These are phyloP conservation scores for Suillus cothurnatus DNA, from an alignment of 768 basidiomycete genomes.

Conservation along the genomic window DNA sequence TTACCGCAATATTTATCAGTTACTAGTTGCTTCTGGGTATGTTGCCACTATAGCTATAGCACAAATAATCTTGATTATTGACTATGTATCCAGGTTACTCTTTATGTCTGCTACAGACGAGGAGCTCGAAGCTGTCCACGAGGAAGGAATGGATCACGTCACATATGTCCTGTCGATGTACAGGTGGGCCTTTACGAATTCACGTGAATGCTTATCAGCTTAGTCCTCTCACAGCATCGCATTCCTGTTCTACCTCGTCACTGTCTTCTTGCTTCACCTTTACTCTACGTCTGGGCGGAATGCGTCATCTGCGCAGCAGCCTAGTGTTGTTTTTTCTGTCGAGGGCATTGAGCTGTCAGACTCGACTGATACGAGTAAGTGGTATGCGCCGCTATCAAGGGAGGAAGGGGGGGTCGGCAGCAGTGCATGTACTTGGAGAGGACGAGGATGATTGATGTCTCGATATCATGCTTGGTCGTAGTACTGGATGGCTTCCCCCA, in stretches of 20 bases:
- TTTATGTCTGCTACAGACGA: slow-evolving; percentile 97
- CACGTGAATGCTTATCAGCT: slow-evolving; percentile 6
- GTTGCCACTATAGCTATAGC: slow-evolving; percentile 12
- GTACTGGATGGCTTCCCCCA: neutral
- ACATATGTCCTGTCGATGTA: slow-evolving; percentile 87
- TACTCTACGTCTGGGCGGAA: slow-evolving; percentile 67
- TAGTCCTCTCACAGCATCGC: slow-evolving; percentile 49
- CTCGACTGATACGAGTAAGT: slow-evolving; percentile 45
- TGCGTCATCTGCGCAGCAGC: slow-evolving; percentile 29
- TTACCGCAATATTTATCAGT: slow-evolving; percentile 37
- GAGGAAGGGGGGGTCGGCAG: slow-evolving; percentile 25
- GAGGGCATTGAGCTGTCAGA: slow-evolving; percentile 47
- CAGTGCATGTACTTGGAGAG: slow-evolving; percentile 52
- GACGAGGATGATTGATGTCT: slow-evolving; percentile 42
- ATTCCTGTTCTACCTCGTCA: slow-evolving; percentile 77
- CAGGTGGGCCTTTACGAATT: slow-evolving; percentile 45
- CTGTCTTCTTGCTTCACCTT: slow-evolving; percentile 68
- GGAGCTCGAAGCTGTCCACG: slow-evolving; percentile 71
- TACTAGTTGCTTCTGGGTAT: slow-evolving; percentile 75
- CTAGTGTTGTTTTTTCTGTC: slow-evolving; percentile 23
- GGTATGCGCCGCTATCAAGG: slow-evolving; percentile 66
- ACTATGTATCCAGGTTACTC: slow-evolving; percentile 50
- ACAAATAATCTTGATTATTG: neutral
- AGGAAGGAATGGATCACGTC: slow-evolving; percentile 84
- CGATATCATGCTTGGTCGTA: neutral